Evolutionary conservation across 140 eudicot species (phyloP), one percentile per base, ranked within the genome.

Genomic region (Anethum foeniculum): DNA sequence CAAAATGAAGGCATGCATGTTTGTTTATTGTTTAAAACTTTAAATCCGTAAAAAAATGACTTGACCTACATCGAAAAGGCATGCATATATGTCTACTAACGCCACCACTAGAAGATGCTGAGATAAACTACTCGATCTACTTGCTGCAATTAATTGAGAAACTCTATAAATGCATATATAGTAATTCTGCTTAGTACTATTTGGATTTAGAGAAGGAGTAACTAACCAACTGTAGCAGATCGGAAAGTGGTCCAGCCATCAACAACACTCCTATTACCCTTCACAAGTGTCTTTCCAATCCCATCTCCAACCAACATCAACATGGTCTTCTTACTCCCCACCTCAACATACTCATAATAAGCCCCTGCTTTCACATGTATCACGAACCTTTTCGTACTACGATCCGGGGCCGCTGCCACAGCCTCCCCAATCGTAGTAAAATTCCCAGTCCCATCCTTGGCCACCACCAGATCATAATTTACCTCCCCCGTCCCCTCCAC

Each of bases 171-270:
- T 67, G 44, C 39, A 76, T 38, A 21, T 49, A 13, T 49, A 15
- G 54, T 49, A 49, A 49, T 49, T 5, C 21, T 49, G 19, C 54
- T 13, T 13, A 49, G 54, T 51, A 51, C 58, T 15, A 16, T 51
- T 10, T 46, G 49, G 49, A 13, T 27, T 54, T 1, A 56, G 65
- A 56, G 7, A 18, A 21, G 27, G 18, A 74, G 34, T 25, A 5
- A 83, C 90, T 87, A 13, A 89, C 93, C 90, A 54, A 89, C 88
- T 3, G 90, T 87, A 43, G 90, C 82, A n/a, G 93, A 89, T 34
- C 90, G 86, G 82, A 89, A 89, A 19, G 93, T 89, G 47, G 93
- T 89, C 86, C 87, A 87, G 4, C 93, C 93, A 56, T 89, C 93
- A 18, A 83, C 86, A 4, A 89, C 93, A 73, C 85, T 89, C 67